phyloP scores from a whole-genome alignment of 371 early-diverging fungal genomes.

The Mucor circinelloides region DNA sequence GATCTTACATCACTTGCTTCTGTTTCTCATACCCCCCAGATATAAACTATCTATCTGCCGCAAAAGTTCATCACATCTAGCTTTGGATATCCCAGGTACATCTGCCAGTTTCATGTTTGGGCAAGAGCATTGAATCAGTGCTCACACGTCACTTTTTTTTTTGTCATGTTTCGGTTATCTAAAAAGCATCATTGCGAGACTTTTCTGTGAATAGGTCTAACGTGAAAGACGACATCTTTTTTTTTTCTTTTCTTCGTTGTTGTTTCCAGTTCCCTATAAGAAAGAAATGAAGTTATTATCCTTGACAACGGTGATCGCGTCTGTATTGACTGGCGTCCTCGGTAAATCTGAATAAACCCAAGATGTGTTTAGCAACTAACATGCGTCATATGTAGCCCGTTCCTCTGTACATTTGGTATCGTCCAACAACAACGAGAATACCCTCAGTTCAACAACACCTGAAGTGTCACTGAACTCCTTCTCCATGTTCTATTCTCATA shows the following conservation, averaged over 20 bases:
- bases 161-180: background rate
- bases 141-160: constrained; percentile 2
- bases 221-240: background rate
- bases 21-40: too few species aligned
- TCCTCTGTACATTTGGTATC: constrained; percentile 25
- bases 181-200: constrained; percentile 4
- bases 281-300: constrained; percentile 27
- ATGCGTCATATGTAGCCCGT: constrained; percentile 18
- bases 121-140: background rate
- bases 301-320: constrained; percentile 25
- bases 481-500: constrained; percentile 27
- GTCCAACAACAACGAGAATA: constrained; percentile 11
- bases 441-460: constrained; percentile 3
- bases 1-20: too few species aligned
- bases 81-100: background rate
- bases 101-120: background rate
- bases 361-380: background rate
- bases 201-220: background rate
- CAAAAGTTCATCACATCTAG: background rate
- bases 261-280: background rate
- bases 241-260: constrained; percentile 8
- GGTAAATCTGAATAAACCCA: constrained; percentile 6
- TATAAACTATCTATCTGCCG: too few species aligned
- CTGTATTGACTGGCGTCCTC: constrained; percentile 22
- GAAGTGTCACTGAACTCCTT: constrained; percentile 26